Evolutionary conservation across 352 stramenopile species (phyloP), one percentile per base, ranked within the genome.

Genomic region (Hyaloperonospora brassicae): DNA sequence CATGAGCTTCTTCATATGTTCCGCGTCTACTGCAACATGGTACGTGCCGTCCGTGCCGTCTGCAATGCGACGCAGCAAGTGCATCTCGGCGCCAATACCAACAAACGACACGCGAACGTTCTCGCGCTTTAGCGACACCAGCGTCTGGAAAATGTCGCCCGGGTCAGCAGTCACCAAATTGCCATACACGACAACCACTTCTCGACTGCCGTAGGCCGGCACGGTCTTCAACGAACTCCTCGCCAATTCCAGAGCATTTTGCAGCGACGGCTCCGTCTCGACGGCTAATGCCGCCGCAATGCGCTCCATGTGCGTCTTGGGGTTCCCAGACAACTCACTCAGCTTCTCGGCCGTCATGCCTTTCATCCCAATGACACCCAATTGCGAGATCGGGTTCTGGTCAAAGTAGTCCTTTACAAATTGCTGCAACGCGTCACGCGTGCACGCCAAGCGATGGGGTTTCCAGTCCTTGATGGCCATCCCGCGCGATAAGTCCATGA

Each of bases 151-250:
- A 44, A 98, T 96, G 69, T 98, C 87, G 35, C 95, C 93, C 5
- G 96, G 95, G 71, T 99, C 96, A 41, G 91, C 97, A 1, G 95
- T 98, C 31, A 93, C 90, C 8, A 99, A 72, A 57, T 90, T 97
- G 34, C 88, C 92, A 53, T 96, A 97, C 25, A 99, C 55, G 22
- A 98, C 85, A 6, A 99, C 68, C 46, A 98, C 79, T 75, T 96
- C 83, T 14, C 81, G 79, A 44, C 77, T 89, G n/a, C 83, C 83
- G 46, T 93, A 93, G 22, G 79, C 75, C 0, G 79, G 82, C 25
- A 90, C 90, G 31, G 94, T 95, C 56, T 96, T 95, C 47, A 98
- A 77, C n/a, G 84, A 83, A 50, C 60, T 87, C 35, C 74, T 74
- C n/a, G 87, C 87, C 42, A 97, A 76, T 61, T 97, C 87, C 9